Evolutionary conservation across 768 basidiomycete species (phyloP).

Genomic region (Vararia minispora): DNA sequence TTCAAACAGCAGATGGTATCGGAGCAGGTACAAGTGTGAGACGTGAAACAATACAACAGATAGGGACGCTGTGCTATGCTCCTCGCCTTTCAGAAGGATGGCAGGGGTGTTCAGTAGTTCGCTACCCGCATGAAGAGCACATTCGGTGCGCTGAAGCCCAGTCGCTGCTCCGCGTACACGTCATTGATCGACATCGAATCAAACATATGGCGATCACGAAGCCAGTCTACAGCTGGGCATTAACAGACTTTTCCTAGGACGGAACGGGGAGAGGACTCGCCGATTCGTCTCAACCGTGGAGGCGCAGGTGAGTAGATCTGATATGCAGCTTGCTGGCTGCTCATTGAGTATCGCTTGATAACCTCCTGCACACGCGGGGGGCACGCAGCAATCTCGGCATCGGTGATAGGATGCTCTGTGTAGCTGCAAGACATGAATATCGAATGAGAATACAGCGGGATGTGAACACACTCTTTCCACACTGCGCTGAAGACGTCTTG

Average conservation of each 20-base stretch:
- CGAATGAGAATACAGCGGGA: conserved; percentile 3
- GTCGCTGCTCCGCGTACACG: conserved; percentile 40
- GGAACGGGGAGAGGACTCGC: conserved; percentile 16
- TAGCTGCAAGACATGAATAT: conserved; percentile 36
- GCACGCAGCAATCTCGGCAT: conserved; percentile 49
- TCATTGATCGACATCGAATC: conserved; percentile 55
- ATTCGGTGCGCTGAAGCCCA: conserved; percentile 73
- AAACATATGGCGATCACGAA: conserved; percentile 62
- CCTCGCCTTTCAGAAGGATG: no score
- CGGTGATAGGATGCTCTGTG: conserved; percentile 54
- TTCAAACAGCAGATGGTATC: no score
- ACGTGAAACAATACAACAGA: no score
- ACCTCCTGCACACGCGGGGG: conserved; percentile 60
- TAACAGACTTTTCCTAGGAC: no score
- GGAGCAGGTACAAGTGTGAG: no score
- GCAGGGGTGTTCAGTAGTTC: no score
- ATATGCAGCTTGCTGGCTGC: no score
- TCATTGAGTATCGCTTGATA: conserved; percentile 55
- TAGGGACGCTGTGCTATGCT: no score
- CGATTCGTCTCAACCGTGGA: conserved; percentile 47
- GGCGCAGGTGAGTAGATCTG: conserved; percentile 31
- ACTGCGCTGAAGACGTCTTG: conserved; percentile 63
- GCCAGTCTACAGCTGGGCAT: conserved; percentile 53
- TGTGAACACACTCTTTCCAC: conserved; percentile 56
- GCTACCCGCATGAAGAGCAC: conserved; percentile 62